A percentile compares a stretch with the other conserved stretches of the same genome.
These are phyloP conservation scores for Amorphotheca resinae DNA, from an alignment of 495 filamentous ascomycete genomes.

Conservation along the genomic window DNA sequence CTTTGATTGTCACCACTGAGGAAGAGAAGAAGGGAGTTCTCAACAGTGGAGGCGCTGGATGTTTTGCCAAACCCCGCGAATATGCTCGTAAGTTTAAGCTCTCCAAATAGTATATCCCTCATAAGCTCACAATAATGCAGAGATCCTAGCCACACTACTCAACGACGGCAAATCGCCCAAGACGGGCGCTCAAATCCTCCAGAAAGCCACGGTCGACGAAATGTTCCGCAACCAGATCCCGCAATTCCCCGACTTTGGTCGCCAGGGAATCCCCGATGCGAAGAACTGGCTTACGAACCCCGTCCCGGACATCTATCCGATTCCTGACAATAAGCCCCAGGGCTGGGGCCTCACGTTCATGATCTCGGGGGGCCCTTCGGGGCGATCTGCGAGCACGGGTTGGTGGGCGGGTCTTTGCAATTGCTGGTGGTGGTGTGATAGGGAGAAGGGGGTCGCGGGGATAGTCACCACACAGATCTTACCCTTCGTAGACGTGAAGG, in stretches of 20 bases:
- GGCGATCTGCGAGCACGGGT: constrained; percentile 32
- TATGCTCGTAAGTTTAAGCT: constrained; percentile 33
- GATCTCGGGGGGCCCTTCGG: constrained; percentile 36
- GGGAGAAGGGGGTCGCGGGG: constrained; percentile 42
- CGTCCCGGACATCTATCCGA: constrained; percentile 4
- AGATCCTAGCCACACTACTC: constrained; percentile 1
- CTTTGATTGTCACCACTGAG: constrained; percentile 28
- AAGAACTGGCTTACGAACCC: not conserved
- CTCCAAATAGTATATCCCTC: not conserved
- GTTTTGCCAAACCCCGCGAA: constrained; percentile 39
- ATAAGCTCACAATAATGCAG: constrained; percentile 1
- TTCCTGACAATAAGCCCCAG: constrained; percentile 33
- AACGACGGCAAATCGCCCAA: constrained; percentile 19
- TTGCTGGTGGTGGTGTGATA: constrained; percentile 46
- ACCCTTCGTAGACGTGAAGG: constrained; percentile 28
- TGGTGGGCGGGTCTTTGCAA: constrained; percentile 46
- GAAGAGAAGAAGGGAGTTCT: constrained; percentile 25
- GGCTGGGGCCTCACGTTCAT: constrained; percentile 48
- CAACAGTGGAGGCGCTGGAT: constrained; percentile 42
- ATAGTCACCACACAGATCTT: constrained; percentile 43
- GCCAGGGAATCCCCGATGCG: constrained; percentile 28
- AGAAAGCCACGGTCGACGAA: constrained; percentile 33
- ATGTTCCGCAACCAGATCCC: constrained; percentile 53
- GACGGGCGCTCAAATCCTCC: constrained; percentile 34
- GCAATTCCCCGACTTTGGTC: constrained; percentile 41